These are phyloP conservation scores for Fusarium coicis DNA, from an alignment of 2,329 filamentous ascomycete genomes.

Conservation along the genomic window DNA sequence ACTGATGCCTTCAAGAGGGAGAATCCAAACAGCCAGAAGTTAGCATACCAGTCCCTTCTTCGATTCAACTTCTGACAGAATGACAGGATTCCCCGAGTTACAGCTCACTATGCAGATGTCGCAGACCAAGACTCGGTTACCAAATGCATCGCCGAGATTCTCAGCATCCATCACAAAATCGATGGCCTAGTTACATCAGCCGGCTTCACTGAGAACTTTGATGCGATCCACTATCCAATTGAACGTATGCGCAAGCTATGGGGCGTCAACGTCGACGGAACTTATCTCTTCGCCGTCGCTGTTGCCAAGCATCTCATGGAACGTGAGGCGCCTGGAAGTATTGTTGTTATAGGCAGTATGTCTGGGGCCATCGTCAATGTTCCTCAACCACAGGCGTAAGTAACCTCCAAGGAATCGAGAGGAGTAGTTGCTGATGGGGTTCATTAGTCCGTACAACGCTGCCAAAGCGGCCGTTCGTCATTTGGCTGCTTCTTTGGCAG, in stretches of 20 bases:
- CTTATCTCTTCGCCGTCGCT: constrained; percentile 85
- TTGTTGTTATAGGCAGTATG: constrained; percentile 97
- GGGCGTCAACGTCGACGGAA: constrained; percentile 92
- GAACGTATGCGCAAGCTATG: constrained; percentile 93
- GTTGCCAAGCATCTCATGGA: constrained; percentile 91
- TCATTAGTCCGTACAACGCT: constrained; percentile 80
- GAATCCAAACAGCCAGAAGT: constrained; percentile 78
- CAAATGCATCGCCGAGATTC: constrained; percentile 71
- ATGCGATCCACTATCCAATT: constrained; percentile 88
- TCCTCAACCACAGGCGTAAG: constrained; percentile 85
- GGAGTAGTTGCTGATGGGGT: background rate
- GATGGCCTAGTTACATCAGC: constrained; percentile 95
- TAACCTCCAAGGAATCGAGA: background rate
- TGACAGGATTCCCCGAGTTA: constrained; percentile 78
- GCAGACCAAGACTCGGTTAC: constrained; percentile 83
- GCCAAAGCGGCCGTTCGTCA: constrained; percentile 93
- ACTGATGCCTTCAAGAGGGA: constrained; percentile 79
- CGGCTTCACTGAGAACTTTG: constrained; percentile 94
- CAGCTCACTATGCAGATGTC: constrained; percentile 90
- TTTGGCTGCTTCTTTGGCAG: constrained; percentile 84
- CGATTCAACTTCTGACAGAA: background rate
- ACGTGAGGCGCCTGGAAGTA: constrained; percentile 79
- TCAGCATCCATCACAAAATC: constrained; percentile 75
- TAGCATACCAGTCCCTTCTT: constrained; percentile 28
- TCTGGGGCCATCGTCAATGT: constrained; percentile 93